These are phyloP conservation scores for Pythium guiyangense DNA, from an alignment of 352 stramenopile genomes.

Conservation along the genomic window DNA sequence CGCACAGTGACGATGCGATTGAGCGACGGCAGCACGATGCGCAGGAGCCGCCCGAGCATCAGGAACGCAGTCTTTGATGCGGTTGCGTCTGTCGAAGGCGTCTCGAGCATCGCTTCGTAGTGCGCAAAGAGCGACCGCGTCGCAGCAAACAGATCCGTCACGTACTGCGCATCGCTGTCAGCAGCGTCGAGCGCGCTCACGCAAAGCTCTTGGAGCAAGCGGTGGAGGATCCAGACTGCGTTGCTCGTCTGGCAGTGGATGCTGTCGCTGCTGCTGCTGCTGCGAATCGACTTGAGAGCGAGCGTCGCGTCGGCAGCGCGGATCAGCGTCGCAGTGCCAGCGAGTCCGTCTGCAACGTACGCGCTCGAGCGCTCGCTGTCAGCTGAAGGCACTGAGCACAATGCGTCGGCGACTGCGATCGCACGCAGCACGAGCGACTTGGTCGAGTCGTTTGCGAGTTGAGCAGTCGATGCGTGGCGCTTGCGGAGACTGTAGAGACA, in stretches of 20 bases:
- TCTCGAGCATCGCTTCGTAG: background rate
- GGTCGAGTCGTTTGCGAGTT: constrained; percentile 5
- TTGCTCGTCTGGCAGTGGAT: constrained; percentile 7
- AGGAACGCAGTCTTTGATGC: background rate
- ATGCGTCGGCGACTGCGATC: constrained; percentile 12
- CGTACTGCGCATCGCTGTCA: background rate
- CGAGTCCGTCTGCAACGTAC: constrained; percentile 4
- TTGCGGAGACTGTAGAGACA: constrained; percentile 6
- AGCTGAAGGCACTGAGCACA: constrained; percentile 1
- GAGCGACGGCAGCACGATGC: constrained; percentile 10
- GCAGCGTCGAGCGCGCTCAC: background rate
- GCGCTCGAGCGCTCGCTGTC: background rate
- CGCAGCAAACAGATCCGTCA: background rate
- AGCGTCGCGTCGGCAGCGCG: background rate
- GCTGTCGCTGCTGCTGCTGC: background rate
- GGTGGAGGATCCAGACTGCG: constrained; percentile 13
- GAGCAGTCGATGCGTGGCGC: constrained; percentile 1
- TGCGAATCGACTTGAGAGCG: background rate
- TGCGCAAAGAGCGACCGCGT: constrained; percentile 8
- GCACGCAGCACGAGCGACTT: constrained; percentile 6
- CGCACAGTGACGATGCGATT: background rate
- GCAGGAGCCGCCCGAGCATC: constrained; percentile 8
- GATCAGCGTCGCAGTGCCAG: constrained; percentile 8
- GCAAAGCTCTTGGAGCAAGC: constrained; percentile 5
- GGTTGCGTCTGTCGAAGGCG: too few relatives aligned